phyloP scores from a whole-genome alignment of 1,284 basidiomycete species.

The Cystobasidium sp. region DNA sequence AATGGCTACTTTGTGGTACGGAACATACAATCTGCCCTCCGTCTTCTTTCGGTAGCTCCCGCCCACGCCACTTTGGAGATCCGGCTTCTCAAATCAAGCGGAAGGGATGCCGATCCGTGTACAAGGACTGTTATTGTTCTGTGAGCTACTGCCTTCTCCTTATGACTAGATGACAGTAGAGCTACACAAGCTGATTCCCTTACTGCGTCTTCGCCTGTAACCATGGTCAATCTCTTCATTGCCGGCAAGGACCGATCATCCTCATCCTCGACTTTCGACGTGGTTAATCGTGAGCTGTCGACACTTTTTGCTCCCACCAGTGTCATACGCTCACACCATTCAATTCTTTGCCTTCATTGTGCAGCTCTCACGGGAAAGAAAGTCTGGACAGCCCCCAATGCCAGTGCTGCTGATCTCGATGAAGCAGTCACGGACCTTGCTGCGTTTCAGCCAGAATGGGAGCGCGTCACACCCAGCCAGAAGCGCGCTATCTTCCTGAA shows the following conservation, averaged over 20 bases:
- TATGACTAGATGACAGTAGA: neutral
- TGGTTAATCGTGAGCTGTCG: slow-evolving; percentile 9
- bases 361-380: slow-evolving; percentile 30
- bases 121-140: too few relatives aligned
- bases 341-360: neutral
- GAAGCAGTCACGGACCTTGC: slow-evolving; percentile 29
- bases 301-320: neutral
- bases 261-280: slow-evolving; percentile 7
- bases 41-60: too few relatives aligned
- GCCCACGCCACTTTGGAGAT: neutral
- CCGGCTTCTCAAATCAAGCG: neutral
- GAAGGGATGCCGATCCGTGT: neutral
- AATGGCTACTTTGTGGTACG: too few relatives aligned
- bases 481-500: slow-evolving; percentile 43
- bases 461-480: slow-evolving; percentile 30
- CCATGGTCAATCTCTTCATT: slow-evolving; percentile 19
- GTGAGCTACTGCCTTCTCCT: neutral
- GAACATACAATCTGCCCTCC: too few relatives aligned
- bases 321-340: neutral
- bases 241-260: slow-evolving; percentile 27
- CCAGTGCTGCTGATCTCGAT: slow-evolving; percentile 12
- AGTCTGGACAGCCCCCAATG: slow-evolving; percentile 24
- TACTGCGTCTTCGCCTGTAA: neutral
- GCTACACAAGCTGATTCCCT: neutral
- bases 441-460: slow-evolving; percentile 41